These are phyloP conservation scores for Gonapodya sp. DNA, from an alignment of 192 early-diverging fungal genomes.

Conservation along the genomic window DNA sequence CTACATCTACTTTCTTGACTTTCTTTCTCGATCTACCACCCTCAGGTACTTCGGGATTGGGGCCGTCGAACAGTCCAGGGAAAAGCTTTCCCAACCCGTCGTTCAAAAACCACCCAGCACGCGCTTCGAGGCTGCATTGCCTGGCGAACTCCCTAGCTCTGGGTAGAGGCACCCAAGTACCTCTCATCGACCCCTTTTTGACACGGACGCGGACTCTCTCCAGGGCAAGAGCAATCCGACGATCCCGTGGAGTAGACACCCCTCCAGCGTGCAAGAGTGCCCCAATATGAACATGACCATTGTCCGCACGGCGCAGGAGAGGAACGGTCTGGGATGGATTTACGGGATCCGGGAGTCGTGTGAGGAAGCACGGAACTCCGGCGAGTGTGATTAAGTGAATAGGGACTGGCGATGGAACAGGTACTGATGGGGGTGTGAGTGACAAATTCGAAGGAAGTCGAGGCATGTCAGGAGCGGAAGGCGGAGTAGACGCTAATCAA, in stretches of 20 bases:
- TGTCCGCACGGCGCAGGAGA: slow-evolving; percentile 71
- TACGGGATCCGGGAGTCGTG: background rate
- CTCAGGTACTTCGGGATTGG: background rate
- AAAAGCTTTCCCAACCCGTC: slow-evolving; percentile 42
- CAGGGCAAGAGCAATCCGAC: slow-evolving; percentile 74
- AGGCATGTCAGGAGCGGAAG: background rate
- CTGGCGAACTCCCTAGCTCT: slow-evolving; percentile 75
- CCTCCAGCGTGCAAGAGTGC: slow-evolving; percentile 78
- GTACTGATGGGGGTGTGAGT: background rate
- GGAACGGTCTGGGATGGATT: background rate
- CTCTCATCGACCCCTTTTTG: slow-evolving; percentile 60
- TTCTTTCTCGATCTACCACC: background rate
- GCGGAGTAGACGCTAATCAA: background rate
- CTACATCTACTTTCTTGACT: background rate
- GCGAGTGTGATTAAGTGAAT: background rate
- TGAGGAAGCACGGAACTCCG: background rate
- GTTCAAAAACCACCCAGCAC: slow-evolving; percentile 63
- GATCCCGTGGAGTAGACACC: slow-evolving; percentile 69
- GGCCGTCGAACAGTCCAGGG: slow-evolving; percentile 11
- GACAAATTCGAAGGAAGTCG: background rate
- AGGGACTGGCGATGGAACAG: background rate
- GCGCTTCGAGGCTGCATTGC: slow-evolving; percentile 67
- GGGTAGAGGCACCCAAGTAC: slow-evolving; percentile 87
- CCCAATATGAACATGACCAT: slow-evolving; percentile 71
- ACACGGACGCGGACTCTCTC: slow-evolving; percentile 69